A percentile compares a stretch with the other conserved stretches of the same genome.
Evolutionary conservation across 257 asterid species (phyloP).

Genomic region (Fraxinus americana): DNA sequence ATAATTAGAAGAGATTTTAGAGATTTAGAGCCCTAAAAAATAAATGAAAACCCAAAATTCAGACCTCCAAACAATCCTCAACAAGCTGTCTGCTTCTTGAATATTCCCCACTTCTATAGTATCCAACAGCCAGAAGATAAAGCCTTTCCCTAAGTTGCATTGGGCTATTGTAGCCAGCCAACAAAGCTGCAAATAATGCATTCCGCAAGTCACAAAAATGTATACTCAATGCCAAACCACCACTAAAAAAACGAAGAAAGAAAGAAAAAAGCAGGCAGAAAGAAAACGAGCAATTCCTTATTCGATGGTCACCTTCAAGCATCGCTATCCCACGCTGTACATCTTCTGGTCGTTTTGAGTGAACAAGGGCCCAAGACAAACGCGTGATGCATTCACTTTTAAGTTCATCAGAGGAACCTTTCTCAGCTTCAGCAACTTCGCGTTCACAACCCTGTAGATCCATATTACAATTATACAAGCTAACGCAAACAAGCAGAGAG

Average conservation of each 20-base stretch:
- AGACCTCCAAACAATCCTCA: conserved; percentile 80
- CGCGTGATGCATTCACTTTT: conserved; percentile 90
- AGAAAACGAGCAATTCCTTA: conserved; percentile 7
- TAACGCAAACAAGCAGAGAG: not conserved
- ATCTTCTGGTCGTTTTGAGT: conserved; percentile 75
- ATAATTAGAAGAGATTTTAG: not conserved
- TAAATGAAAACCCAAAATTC: not conserved
- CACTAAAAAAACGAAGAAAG: not conserved
- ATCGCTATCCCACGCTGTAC: conserved; percentile 95
- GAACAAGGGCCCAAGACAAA: conserved; percentile 96
- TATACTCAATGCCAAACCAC: conserved; percentile 9
- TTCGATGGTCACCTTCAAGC: conserved; percentile 72
- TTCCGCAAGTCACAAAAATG: conserved; percentile 20
- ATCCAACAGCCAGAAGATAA: conserved; percentile 85
- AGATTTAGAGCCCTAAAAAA: not conserved
- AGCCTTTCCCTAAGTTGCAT: conserved; percentile 59
- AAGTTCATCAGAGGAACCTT: conserved; percentile 62
- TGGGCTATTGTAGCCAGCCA: conserved; percentile 53
- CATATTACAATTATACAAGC: conserved; percentile 25
- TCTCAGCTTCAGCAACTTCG: conserved; percentile 86
- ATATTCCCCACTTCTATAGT: conserved; percentile 77
- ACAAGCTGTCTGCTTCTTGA: conserved; percentile 80
- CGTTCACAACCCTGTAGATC: conserved; percentile 81
- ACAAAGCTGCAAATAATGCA: conserved; percentile 59
- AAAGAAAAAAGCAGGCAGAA: not conserved